Conservation (phyloP, 1,284 basidiomycete species). For the Malassezia caprae region DNA sequence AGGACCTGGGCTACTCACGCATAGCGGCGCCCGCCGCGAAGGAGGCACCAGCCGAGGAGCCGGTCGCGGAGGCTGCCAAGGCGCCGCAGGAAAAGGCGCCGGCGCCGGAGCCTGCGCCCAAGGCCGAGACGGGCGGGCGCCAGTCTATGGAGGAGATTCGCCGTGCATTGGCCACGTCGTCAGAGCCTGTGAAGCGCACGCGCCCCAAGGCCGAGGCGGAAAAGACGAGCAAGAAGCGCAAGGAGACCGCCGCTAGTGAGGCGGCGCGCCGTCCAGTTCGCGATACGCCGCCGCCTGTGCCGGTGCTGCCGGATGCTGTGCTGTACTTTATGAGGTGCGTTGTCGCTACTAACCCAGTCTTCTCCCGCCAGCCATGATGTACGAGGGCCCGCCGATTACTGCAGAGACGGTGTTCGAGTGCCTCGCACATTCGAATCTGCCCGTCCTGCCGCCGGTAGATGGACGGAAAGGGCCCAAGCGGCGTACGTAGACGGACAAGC, state of each 20-base stretch:
- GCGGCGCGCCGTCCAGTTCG: not conserved
- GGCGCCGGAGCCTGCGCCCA: not conserved
- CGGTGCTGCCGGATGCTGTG: conserved; percentile 11
- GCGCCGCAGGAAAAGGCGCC: not conserved
- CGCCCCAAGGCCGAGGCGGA: conserved; percentile 7
- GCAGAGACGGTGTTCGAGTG: conserved; percentile 13
- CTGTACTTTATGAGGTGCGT: conserved; percentile 17
- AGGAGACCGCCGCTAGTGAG: not conserved
- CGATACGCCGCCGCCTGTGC: conserved; percentile 6
- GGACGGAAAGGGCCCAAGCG: conserved; percentile 1
- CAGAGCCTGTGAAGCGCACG: conserved; percentile 14
- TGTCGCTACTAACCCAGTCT: not conserved
- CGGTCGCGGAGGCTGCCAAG: not conserved
- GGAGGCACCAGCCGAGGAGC: not conserved
- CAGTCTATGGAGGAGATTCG: conserved; percentile 18
- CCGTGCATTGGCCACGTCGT: conserved; percentile 2
- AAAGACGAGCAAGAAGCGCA: conserved; percentile 4
- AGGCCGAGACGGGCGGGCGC: conserved; percentile 3
- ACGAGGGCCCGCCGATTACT: conserved; percentile 12
- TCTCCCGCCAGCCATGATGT: conserved; percentile 8
- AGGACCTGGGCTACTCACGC: conserved; percentile 62
- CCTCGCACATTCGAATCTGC: conserved; percentile 6
- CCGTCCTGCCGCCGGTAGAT: conserved; percentile 1
- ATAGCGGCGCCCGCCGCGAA: not conserved
- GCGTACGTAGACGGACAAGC: not conserved